These are phyloP conservation scores for Cryptococcus wingfieldii DNA, from an alignment of 1,284 basidiomycete genomes.

Conservation along the genomic window DNA sequence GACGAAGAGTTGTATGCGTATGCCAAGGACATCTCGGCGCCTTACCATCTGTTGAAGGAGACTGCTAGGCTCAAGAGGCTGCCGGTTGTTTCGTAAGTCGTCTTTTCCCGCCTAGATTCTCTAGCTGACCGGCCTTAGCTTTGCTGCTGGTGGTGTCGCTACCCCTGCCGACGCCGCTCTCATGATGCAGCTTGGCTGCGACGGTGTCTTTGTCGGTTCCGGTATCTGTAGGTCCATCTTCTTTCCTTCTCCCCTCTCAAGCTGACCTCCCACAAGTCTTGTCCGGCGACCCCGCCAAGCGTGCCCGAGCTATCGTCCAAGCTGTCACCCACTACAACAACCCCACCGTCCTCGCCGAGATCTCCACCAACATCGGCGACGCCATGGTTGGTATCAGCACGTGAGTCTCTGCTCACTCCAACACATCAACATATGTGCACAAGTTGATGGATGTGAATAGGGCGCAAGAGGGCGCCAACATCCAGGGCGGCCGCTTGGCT, in stretches of 20 bases:
- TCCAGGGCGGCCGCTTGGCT: constrained; percentile 27
- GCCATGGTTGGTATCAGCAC: constrained; percentile 80
- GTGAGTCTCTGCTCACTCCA: constrained; percentile 17
- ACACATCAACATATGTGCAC: background rate
- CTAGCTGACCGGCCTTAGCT: constrained; percentile 52
- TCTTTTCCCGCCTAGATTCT: background rate
- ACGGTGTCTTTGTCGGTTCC: constrained; percentile 93
- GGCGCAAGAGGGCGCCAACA: constrained; percentile 15
- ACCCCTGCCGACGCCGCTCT: constrained; percentile 94
- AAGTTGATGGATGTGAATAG: constrained; percentile 6
- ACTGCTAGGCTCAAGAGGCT: constrained; percentile 87
- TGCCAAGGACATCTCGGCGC: constrained; percentile 87
- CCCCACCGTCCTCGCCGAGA: constrained; percentile 61
- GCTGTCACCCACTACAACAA: constrained; percentile 97
- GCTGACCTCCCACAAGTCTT: constrained; percentile 21
- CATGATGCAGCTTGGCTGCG: constrained; percentile 99
- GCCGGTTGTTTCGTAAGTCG: constrained; percentile 63
- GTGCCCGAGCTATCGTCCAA: constrained; percentile 95
- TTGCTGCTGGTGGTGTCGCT: constrained; percentile 94
- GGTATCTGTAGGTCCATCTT: constrained; percentile 70
- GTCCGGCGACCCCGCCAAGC: constrained; percentile 88
- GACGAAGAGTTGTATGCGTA: constrained; percentile 95
- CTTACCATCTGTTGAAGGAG: constrained; percentile 97
- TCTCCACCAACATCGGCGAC: constrained; percentile 82
- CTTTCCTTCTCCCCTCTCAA: background rate